These are phyloP conservation scores for Fusarium floridanum DNA, from an alignment of 2,329 filamentous ascomycete species.

Conservation along the genomic window DNA sequence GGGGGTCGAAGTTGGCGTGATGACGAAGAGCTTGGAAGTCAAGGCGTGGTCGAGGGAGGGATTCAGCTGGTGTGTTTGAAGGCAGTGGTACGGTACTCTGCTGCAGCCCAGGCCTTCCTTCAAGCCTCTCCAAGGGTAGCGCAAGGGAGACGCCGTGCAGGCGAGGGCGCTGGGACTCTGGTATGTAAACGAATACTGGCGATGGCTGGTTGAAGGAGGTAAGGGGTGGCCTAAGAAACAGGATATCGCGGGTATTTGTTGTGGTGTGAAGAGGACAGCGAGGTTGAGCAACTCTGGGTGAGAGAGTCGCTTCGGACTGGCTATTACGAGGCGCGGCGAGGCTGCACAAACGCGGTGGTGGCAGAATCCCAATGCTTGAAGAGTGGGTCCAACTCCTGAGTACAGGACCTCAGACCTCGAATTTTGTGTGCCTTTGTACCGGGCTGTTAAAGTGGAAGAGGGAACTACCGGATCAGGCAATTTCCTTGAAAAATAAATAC, in stretches of 20 bases:
- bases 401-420: not conserved
- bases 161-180: slow-evolving; percentile 24
- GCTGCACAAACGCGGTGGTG: slow-evolving; percentile 42
- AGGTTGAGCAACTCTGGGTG: slow-evolving; percentile 11
- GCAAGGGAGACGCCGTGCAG: slow-evolving; percentile 37
- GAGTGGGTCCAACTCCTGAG: slow-evolving; percentile 15
- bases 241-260: slow-evolving; percentile 25
- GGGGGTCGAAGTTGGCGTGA: not conserved
- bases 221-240: slow-evolving; percentile 24
- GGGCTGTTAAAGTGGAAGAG: slow-evolving; percentile 1
- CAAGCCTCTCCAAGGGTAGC: slow-evolving; percentile 41
- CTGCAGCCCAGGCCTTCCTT: slow-evolving; percentile 21
- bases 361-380: slow-evolving; percentile 15
- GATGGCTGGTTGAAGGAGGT: slow-evolving; percentile 19
- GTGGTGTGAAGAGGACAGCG: slow-evolving; percentile 21
- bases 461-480: not conserved
- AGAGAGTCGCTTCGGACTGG: slow-evolving; percentile 26
- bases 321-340: slow-evolving; percentile 34
- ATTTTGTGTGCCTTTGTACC: not conserved
- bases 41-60: slow-evolving; percentile 3
- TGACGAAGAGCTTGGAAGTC: slow-evolving; percentile 7
- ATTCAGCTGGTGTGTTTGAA: not conserved
- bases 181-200: slow-evolving; percentile 32
- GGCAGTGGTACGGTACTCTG: not conserved
- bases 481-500: not conserved